Percentiles rank a stretch among this genome's conserved stretches.
Evolutionary conservation across 176 grass and related monocot genomes (phyloP).

Genomic region (Chrysopogon serrulatus): DNA sequence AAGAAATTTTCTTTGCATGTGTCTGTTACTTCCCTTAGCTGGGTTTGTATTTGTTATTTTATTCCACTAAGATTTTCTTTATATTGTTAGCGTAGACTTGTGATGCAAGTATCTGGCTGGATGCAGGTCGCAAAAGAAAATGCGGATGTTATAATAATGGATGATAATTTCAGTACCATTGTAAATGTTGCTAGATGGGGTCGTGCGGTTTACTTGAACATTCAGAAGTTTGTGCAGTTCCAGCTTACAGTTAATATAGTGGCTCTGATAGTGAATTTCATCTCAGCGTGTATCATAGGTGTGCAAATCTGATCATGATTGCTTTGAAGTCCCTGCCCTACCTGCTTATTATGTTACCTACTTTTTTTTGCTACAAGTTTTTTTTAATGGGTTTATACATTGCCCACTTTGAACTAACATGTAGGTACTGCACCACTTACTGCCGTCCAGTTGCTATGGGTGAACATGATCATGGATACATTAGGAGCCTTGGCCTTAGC

Average conservation of each 20-base stretch:
- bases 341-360: background rate
- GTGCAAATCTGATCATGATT: background rate
- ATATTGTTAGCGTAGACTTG: background rate
- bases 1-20: background rate
- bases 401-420: background rate
- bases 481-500: constrained; percentile 89
- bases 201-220: constrained; percentile 56
- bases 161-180: constrained; percentile 67
- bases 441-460: constrained; percentile 96
- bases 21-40: background rate
- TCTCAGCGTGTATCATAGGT: constrained; percentile 61
- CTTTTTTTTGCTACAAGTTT: background rate
- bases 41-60: background rate
- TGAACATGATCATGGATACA: constrained; percentile 99
- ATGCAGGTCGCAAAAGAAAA: constrained; percentile 64
- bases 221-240: constrained; percentile 78
- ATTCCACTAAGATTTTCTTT: background rate
- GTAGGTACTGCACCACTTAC: constrained; percentile 76
- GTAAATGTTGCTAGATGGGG: constrained; percentile 65
- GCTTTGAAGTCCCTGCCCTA: background rate
- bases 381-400: background rate
- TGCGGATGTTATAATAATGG: constrained; percentile 59
- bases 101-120: constrained; percentile 12
- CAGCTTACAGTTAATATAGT: constrained; percentile 70
- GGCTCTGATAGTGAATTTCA: constrained; percentile 64